Conservation (phyloP, 2,329 filamentous ascomycete species). For the Lecanosticta acicola region DNA sequence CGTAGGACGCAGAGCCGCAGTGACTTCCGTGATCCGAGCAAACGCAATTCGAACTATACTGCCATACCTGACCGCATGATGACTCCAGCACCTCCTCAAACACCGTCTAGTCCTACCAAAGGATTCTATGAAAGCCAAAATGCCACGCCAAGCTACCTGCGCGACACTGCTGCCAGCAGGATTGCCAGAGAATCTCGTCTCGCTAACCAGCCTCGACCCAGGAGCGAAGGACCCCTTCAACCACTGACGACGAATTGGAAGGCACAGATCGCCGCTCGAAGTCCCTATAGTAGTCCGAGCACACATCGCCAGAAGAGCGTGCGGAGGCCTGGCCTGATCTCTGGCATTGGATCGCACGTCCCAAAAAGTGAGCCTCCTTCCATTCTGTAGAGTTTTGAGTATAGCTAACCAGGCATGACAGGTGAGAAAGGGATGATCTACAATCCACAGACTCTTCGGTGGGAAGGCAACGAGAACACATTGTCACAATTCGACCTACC, state of each 20-base stretch:
- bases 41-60: constrained; percentile 19
- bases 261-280: constrained; percentile 47
- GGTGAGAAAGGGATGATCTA: constrained; percentile 94
- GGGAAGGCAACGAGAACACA: constrained; percentile 94
- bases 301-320: constrained; percentile 45
- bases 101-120: constrained; percentile 53
- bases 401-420: constrained; percentile 32
- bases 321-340: constrained; percentile 74
- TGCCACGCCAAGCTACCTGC: constrained; percentile 56
- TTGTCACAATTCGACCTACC: constrained; percentile 67
- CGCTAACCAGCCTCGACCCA: constrained; percentile 35
- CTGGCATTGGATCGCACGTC: constrained; percentile 71
- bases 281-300: constrained; percentile 47
- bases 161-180: constrained; percentile 61
- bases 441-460: constrained; percentile 77
- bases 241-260: constrained; percentile 57
- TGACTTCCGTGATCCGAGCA: constrained; percentile 27
- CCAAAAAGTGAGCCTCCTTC: constrained; percentile 66
- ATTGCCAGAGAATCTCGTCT: constrained; percentile 56
- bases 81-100: constrained; percentile 39
- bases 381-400: neutral
- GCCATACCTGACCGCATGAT: constrained; percentile 42
- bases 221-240: constrained; percentile 46
- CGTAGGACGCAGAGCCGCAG: constrained; percentile 27
- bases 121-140: constrained; percentile 38